Conservation (phyloP, 768 basidiomycete species). For the Harrya chromipes region DNA sequence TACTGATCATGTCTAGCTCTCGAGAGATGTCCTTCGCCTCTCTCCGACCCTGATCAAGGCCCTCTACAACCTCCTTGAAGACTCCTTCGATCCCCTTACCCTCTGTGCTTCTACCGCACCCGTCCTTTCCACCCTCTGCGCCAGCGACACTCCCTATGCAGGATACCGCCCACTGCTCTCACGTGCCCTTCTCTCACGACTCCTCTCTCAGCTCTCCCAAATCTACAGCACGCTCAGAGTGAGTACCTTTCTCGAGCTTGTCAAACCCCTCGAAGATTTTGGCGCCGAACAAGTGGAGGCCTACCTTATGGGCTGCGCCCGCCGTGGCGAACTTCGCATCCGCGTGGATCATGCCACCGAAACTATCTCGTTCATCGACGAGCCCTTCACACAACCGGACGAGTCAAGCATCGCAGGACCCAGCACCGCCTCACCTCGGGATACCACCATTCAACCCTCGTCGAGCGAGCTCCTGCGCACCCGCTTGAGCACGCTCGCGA, state of each 20-base stretch:
- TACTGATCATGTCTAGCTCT: slow-evolving; percentile 49
- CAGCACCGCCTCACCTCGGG: slow-evolving; percentile 22
- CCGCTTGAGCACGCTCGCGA: slow-evolving; percentile 73
- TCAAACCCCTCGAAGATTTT: slow-evolving; percentile 64
- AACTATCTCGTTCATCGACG: slow-evolving; percentile 80
- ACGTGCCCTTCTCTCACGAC: slow-evolving; percentile 85
- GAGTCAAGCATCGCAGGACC: slow-evolving; percentile 28
- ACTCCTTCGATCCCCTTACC: slow-evolving; percentile 88
- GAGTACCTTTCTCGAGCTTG: slow-evolving; percentile 70
- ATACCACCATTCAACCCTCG: slow-evolving; percentile 66
- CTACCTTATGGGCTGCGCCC: slow-evolving; percentile 90
- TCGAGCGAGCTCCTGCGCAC: slow-evolving; percentile 71
- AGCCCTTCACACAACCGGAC: slow-evolving; percentile 53
- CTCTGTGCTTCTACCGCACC: slow-evolving; percentile 79
- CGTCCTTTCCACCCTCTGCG: slow-evolving; percentile 59
- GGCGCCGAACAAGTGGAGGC: slow-evolving; percentile 78
- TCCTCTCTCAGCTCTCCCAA: slow-evolving; percentile 88
- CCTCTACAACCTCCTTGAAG: slow-evolving; percentile 87
- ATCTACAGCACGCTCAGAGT: slow-evolving; percentile 89
- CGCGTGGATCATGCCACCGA: slow-evolving; percentile 87
- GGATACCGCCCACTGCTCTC: slow-evolving; percentile 88
- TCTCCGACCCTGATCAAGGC: slow-evolving; percentile 69
- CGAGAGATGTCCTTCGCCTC: slow-evolving; percentile 78
- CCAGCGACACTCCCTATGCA: slow-evolving; percentile 49
- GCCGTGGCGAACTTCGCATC: slow-evolving; percentile 80